These are phyloP conservation scores for Aspergillus hancockii DNA, from an alignment of 495 filamentous ascomycete genomes.

Conservation along the genomic window DNA sequence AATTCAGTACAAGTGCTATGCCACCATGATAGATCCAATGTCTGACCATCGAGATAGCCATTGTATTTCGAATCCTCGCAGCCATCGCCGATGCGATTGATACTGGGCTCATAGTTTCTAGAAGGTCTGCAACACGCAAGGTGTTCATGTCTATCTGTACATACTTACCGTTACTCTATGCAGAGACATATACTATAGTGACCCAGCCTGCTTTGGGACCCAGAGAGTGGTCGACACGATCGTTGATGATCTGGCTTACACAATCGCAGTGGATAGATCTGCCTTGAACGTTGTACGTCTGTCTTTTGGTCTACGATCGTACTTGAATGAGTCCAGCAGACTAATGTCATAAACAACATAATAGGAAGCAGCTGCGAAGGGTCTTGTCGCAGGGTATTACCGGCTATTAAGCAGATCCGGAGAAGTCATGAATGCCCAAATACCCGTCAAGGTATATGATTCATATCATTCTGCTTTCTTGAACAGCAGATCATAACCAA, in stretches of 20 bases:
- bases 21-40: not conserved
- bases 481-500: not conserved
- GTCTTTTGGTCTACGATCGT: not conserved
- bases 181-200: slow-evolving; percentile 90
- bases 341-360: not conserved
- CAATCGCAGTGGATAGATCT: slow-evolving; percentile 47
- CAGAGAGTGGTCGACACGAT: slow-evolving; percentile 75
- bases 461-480: not conserved
- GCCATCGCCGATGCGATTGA: slow-evolving; percentile 68
- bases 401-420: slow-evolving; percentile 31
- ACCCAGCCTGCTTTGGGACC: slow-evolving; percentile 74
- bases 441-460: slow-evolving; percentile 17
- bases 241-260: slow-evolving; percentile 83
- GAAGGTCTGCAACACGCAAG: slow-evolving; percentile 56
- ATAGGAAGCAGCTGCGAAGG: slow-evolving; percentile 66
- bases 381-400: slow-evolving; percentile 62
- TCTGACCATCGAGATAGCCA: slow-evolving; percentile 37
- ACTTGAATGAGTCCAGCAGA: not conserved
- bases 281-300: slow-evolving; percentile 42
- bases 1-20: slow-evolving; percentile 55
- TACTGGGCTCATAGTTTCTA: slow-evolving; percentile 65
- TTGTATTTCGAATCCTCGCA: slow-evolving; percentile 67
- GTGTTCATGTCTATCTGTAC: not conserved
- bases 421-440: slow-evolving; percentile 25
- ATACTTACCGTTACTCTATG: not conserved